phyloP scores from a whole-genome alignment of 768 basidiomycete species.

The Suillus ampliporus region DNA sequence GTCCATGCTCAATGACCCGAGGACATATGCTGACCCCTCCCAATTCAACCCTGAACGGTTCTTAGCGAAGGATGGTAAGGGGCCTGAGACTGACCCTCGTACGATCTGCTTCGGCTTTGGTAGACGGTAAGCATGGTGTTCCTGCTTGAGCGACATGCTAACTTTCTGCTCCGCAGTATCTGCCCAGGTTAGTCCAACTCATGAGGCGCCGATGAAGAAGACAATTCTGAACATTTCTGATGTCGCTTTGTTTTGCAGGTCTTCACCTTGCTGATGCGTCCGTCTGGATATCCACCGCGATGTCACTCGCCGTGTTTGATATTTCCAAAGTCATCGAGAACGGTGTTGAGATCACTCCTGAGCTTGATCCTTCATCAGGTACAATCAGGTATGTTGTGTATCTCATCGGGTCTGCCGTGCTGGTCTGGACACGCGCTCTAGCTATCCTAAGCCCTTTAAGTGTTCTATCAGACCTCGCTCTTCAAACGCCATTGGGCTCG shows the following conservation, averaged over 20 bases:
- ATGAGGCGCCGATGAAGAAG: slow-evolving; percentile 18
- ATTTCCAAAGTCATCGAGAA: slow-evolving; percentile 51
- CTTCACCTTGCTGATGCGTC: slow-evolving; percentile 58
- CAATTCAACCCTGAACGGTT: slow-evolving; percentile 67
- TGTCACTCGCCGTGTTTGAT: slow-evolving; percentile 54
- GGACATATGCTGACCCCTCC: slow-evolving; percentile 56
- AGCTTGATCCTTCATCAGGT: slow-evolving; percentile 62
- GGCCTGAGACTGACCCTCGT: slow-evolving; percentile 61
- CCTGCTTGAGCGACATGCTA: slow-evolving; percentile 14
- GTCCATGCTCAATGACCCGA: slow-evolving; percentile 39
- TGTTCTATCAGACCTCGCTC: slow-evolving; percentile 65
- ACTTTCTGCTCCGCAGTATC: slow-evolving; percentile 19
- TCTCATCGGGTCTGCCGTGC: not conserved
- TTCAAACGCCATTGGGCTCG: slow-evolving; percentile 56
- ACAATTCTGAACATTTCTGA: slow-evolving; percentile 18
- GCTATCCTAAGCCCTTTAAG: slow-evolving; percentile 69
- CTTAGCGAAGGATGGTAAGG: slow-evolving; percentile 40
- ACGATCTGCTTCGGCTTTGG: slow-evolving; percentile 74
- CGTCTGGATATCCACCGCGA: slow-evolving; percentile 49
- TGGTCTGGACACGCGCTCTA: slow-evolving; percentile 18
- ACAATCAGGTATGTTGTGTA: slow-evolving; percentile 61
- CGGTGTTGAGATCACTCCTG: slow-evolving; percentile 55
- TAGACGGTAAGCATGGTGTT: slow-evolving; percentile 49
- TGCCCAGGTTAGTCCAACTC: slow-evolving; percentile 32
- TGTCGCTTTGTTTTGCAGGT: slow-evolving; percentile 36